Base-by-base conservation (phyloP, 768 basidiomycete species). In the Amanita pseudoporphyria region DNA sequence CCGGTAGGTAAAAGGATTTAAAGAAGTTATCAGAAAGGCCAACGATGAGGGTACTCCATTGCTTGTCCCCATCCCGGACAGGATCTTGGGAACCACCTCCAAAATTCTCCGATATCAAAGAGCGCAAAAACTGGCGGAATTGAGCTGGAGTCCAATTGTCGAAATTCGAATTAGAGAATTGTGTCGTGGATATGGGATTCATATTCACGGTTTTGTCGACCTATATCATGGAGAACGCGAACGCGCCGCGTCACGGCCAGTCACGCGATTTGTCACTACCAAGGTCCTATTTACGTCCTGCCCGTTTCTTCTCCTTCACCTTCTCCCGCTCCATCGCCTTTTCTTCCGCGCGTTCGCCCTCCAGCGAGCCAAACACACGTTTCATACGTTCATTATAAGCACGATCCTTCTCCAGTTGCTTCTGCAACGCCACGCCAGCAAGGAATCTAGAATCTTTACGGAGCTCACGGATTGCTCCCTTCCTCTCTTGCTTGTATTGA, bases 391-490 rank as follows among this genome's bases (percentile, higher is more conserved):
- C 78, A 58, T 79, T 81, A 66, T 99, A 97, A 24, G 66, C 68
- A 54, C 59, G 70, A 59, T 97, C 95, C 74, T 91, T 94, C 70
- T 87, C 86, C 64, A 72, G 68, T 68, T 90, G 86, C 61, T 84
- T 81, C 67, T 83, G 79, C 60, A 89, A 83, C 58, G 91, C 82
- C 61, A 94, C 92, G 24, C 73, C 74, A 9, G 95, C 91, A 67
- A 99, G 71, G 79, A 97, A 99, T 56, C 79, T 76, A 54, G 91
- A 84, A 62, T 99, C 96, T 72, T 97, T 97, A 53, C 96, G 81
- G 47, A 99, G 72, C 62, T 99, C 96, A 40, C 95, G 74, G 54
- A 99, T 92, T 4, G 96, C 96, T 38, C 96, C 94, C 73, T 97
- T 98, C 61, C 79, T 73, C 72, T 98, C 96, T 68, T 98, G 85